A percentile compares a stretch with the other conserved stretches of the same genome.
Conservation (phyloP, 768 basidiomycete genomes). For the Strobilomyces echinocephalus region DNA sequence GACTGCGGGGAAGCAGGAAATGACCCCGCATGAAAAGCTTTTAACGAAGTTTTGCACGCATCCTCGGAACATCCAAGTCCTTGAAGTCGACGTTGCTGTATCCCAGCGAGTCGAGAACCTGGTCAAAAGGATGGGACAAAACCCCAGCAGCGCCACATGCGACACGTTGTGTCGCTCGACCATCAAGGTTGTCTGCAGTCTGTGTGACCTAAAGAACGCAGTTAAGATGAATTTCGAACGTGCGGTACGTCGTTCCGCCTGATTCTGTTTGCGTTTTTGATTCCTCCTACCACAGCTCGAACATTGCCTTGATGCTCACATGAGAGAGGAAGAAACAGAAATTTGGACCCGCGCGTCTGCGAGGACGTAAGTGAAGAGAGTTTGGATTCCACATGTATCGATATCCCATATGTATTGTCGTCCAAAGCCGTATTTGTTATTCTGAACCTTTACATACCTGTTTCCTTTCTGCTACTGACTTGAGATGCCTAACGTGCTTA, state of each 20-base stretch:
- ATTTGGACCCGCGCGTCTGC: conserved; percentile 6
- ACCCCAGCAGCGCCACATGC: background rate
- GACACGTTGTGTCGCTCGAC: conserved; percentile 2
- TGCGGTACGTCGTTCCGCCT: conserved; percentile 3
- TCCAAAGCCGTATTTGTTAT: too few species aligned
- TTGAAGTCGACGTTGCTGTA: conserved; percentile 5
- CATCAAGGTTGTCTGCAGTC: conserved; percentile 4
- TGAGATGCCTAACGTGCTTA: too few species aligned
- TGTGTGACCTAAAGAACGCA: background rate
- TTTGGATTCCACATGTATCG: too few species aligned
- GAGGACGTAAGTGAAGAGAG: background rate
- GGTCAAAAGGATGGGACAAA: conserved; percentile 6
- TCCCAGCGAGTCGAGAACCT: conserved; percentile 9
- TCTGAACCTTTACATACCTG: too few species aligned
- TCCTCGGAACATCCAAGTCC: background rate
- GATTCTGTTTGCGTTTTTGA: background rate
- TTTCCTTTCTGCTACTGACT: too few species aligned
- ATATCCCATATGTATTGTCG: too few species aligned
- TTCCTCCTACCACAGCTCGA: background rate
- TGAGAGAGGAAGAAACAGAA: background rate
- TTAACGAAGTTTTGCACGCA: background rate
- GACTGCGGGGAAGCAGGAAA: background rate
- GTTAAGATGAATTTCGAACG: background rate
- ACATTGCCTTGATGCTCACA: conserved; percentile 7
- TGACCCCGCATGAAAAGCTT: background rate